These are phyloP conservation scores for Monotropa hypopitys DNA, from an alignment of 179 eudicot genomes.

Conservation along the genomic window DNA sequence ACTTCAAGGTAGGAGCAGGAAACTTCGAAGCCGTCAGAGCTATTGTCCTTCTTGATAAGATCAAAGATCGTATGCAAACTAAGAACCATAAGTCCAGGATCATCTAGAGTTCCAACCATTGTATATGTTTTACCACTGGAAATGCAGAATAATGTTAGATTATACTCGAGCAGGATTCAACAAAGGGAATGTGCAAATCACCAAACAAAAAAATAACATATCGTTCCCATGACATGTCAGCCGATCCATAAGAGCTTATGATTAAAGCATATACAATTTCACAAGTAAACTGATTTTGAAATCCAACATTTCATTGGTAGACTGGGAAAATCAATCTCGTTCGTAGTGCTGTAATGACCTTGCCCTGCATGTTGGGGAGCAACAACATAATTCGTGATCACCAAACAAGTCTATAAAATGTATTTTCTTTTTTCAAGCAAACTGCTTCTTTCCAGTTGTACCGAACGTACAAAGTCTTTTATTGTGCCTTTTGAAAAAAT, in stretches of 20 bases:
- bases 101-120: slow-evolving; percentile 65
- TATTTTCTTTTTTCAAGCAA: neutral
- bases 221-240: neutral
- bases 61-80: slow-evolving; percentile 67
- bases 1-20: slow-evolving; percentile 83
- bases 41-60: slow-evolving; percentile 40
- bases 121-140: slow-evolving; percentile 80
- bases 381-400: neutral
- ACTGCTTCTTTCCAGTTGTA: neutral
- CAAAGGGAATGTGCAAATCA: neutral
- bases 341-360: neutral
- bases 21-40: slow-evolving; percentile 51
- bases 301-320: neutral
- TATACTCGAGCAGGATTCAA: neutral
- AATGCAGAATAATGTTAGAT: slow-evolving; percentile 10
- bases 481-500: neutral
- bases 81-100: slow-evolving; percentile 86
- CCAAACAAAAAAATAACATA: neutral
- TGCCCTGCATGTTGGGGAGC: neutral
- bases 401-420: neutral
- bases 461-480: neutral
- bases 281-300: neutral
- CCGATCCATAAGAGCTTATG: neutral
- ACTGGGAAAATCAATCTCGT: neutral
- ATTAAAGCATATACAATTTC: neutral